A percentile compares a stretch with the other conserved stretches of the same genome.
phyloP scores from a whole-genome alignment of 192 early-diverging fungal genomes.

The Podila epigama region DNA sequence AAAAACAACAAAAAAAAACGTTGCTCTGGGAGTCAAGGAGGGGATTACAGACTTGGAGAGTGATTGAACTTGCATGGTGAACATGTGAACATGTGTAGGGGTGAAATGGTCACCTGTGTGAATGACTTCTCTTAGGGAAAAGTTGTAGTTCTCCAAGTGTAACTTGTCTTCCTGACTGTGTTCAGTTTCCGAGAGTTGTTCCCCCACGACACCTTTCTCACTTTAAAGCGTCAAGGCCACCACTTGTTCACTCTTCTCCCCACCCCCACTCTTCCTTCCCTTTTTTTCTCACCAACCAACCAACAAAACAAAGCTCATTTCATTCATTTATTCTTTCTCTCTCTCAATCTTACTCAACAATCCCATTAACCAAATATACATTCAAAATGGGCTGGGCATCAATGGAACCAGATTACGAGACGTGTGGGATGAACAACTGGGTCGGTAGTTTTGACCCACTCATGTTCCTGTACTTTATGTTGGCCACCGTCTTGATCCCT shows the following conservation, averaged over 20 bases:
- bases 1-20: too few relatives aligned
- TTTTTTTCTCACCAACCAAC: background rate
- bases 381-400: conserved; percentile 41
- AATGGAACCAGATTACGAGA: conserved; percentile 38
- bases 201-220: background rate
- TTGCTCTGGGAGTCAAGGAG: too few relatives aligned
- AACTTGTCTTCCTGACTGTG: background rate
- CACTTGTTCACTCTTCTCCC: background rate
- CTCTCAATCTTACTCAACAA: background rate
- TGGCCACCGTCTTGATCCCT: conserved; percentile 60
- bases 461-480: conserved; percentile 59
- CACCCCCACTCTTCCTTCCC: background rate
- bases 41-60: too few relatives aligned
- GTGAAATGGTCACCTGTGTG: too few relatives aligned
- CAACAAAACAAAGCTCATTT: background rate
- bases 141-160: background rate
- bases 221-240: background rate
- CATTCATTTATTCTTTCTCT: background rate
- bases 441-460: conserved; percentile 59
- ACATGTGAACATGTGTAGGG: too few relatives aligned
- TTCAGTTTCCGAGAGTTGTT: background rate
- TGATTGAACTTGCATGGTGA: too few relatives aligned
- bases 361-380: background rate
- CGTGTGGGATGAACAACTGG: conserved; percentile 48
- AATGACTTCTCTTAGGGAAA: too few relatives aligned